These are phyloP conservation scores for Nakazawaea wyomingensis DNA, from an alignment of 805 yeast genomes.

Conservation along the genomic window DNA sequence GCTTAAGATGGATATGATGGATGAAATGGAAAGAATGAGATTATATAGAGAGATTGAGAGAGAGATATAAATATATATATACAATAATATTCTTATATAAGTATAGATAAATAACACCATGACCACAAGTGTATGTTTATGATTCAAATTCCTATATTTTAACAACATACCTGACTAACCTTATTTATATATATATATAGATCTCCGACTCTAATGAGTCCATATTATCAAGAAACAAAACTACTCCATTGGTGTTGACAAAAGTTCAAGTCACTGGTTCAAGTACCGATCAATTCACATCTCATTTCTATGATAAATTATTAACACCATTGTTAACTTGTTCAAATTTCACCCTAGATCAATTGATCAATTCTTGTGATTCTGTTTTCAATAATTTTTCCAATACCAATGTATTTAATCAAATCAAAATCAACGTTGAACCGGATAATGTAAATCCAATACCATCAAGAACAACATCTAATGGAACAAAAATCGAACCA, in stretches of 20 bases:
- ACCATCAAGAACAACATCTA: neutral
- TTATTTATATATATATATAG: no score
- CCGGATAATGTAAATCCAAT: slow-evolving; percentile 12
- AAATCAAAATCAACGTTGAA: slow-evolving; percentile 19
- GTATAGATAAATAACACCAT: neutral
- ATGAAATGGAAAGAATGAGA: no score
- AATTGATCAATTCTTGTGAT: slow-evolving; percentile 28
- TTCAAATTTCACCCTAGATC: slow-evolving; percentile 34
- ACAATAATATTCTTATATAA: no score
- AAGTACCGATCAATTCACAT: slow-evolving; percentile 31
- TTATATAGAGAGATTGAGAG: no score
- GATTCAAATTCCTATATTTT: neutral
- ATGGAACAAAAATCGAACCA: slow-evolving; percentile 17
- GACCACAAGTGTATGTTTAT: no score
- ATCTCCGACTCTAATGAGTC: no score
- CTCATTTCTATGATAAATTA: slow-evolving; percentile 38
- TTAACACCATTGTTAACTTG: slow-evolving; percentile 37
- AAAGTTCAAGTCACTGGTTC: slow-evolving; percentile 25
- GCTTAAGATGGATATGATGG: no score
- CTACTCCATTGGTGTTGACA: slow-evolving; percentile 14
- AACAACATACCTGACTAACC: neutral
- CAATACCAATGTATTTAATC: slow-evolving; percentile 24
- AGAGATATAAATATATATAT: no score
- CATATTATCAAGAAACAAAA: slow-evolving; percentile 6
- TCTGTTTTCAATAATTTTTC: slow-evolving; percentile 18